Evolutionary conservation across 2,329 filamentous ascomycete genomes (phyloP).

Genomic region (Trichoderma atrobrunneum): DNA sequence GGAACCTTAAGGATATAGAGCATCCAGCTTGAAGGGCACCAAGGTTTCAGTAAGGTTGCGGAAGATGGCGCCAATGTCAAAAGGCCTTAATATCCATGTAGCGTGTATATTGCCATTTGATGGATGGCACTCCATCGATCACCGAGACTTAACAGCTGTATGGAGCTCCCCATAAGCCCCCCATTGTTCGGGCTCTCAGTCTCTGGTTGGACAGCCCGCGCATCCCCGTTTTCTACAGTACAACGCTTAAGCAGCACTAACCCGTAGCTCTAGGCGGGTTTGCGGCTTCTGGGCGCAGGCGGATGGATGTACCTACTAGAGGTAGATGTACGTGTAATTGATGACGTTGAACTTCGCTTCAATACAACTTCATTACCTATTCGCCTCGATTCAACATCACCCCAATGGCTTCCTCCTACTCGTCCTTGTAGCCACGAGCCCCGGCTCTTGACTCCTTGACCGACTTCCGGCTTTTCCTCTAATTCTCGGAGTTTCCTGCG

Average conservation of each 20-base stretch:
- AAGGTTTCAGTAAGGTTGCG: neutral
- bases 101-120: neutral
- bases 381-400: conserved; percentile 14
- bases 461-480: neutral
- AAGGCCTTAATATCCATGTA: neutral
- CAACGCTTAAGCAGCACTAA: neutral
- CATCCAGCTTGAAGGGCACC: neutral
- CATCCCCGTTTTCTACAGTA: neutral
- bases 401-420: conserved; percentile 1
- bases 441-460: neutral
- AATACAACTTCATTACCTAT: neutral
- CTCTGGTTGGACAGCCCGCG: neutral
- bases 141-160: neutral
- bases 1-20: neutral
- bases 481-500: neutral
- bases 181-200: neutral
- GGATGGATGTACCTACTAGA: neutral
- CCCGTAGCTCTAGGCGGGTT: neutral
- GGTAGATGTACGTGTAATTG: neutral
- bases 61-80: neutral
- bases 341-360: conserved; percentile 5
- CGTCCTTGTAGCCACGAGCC: conserved; percentile 8
- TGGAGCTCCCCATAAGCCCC: neutral
- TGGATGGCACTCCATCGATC: neutral
- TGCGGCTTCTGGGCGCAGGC: neutral